Base-by-base conservation (phyloP, 2,329 filamentous ascomycete genomes). In the Penicillium olsonii region DNA sequence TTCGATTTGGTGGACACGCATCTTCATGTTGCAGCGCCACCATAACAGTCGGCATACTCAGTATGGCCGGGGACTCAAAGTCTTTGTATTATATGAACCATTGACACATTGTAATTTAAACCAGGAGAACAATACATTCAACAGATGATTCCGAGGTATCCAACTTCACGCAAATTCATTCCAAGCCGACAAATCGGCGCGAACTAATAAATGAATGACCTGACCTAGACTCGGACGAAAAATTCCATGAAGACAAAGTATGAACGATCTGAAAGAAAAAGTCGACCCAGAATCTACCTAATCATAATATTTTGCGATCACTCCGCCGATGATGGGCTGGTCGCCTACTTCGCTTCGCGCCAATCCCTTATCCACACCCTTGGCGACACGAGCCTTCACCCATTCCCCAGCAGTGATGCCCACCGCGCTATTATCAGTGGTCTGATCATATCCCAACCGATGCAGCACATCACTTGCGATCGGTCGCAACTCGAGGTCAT, bases 391-490 rank as follows among this genome's bases (percentile, higher is more conserved):
- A 34, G 59, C 54, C 40, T 57, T 59, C 22, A 59, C 54, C 59
- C 58, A 59, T 34, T 59, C 52, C 18, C 52, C 42, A 29, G 59
- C 52, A 22, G 50, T 49, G 31, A 61, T 48, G 3, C 52, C 53
- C 37, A 54, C 15, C 1, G 39, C 42, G 27, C 42, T 52, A 33
- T 50, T 42, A 27, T 55, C 35, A 4, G 46, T 37, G 10, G 31
- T 40, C 22, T 55, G 43, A 24, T 53, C 48, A 35, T 48, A 54
- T 19, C 57, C 59, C 31, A 67, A 37, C 5, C 74, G 66, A 12
- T 62, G 63, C 40, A 79, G 44, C 1, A 67, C 49, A 2, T 58
- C 57, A 9, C 55, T 65, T 34, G 63, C 55, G 10, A 69, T 56
- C 0, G 67, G 44, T 5, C 27, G 35, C 26, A 54, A 56, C 7